Base-by-base conservation (phyloP, 331 rosid genomes). In the Malus hybrid region DNA sequence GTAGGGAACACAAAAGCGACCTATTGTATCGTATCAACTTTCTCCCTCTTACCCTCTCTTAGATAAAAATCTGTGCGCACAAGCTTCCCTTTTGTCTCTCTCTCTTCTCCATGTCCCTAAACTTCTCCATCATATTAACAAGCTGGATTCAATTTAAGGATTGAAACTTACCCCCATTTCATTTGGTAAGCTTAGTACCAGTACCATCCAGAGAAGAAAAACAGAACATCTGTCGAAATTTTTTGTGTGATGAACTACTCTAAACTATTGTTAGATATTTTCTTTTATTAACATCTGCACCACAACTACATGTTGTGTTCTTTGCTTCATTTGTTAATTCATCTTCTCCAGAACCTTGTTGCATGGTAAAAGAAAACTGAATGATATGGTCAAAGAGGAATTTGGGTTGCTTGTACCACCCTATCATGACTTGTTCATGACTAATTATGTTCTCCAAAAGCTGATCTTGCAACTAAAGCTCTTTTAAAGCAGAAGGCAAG, bases 121-220 rank as follows among this genome's bases (percentile, higher is more conserved):
- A 6, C 58, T 53, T 53, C 20, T 52, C 57, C 58, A 53, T 6
- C 22, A 16, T 53, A 53, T 53, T 1, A 53, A 53, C 58, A 16
- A 53, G 58, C 10, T 52, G 58, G 58, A 53, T 53, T 53, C 19
- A 53, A 53, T 15, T 15, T 53, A 7, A 53, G 22, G 1, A 50
- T 50, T 50, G 56, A 6, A 53, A 2, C 22, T 6, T 53, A 16
- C 22, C 58, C 57, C 10, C 58, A 53, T 18, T 53, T 53, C 83
- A 52, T 72, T 81, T 76, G 72, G 68, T 71, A 34, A 84, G 81
- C 68, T 82, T 70, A 22, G 64, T 32, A 80, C 86, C 62, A 77
- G 82, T 79, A 53, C 68, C 81, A 75, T 29, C 86, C 6, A 24
- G 74, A 7, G 83, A 79, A 56, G 82, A 24, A 12, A 75, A 76